Conservation (phyloP, 2,329 filamentous ascomycete genomes). For the Trematosphaeria pertusa region DNA sequence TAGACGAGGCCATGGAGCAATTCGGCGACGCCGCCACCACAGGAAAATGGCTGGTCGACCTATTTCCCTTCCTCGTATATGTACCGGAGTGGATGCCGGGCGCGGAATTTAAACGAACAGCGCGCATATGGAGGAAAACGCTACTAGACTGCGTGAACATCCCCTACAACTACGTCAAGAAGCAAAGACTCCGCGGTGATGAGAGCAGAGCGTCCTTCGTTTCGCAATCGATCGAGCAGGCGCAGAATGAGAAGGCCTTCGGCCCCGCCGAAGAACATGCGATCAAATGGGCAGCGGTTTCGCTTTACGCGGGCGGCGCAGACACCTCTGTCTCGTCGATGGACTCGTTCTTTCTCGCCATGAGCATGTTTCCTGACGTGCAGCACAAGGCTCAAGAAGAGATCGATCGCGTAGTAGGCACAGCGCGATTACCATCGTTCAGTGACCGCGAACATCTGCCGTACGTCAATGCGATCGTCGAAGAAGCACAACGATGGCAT, state of each 20-base stretch:
- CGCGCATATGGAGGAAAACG: constrained; percentile 35
- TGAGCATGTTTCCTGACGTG: constrained; percentile 41
- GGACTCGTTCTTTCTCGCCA: not conserved
- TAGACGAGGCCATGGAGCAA: constrained; percentile 47
- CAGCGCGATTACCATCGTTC: constrained; percentile 54
- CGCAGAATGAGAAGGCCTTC: constrained; percentile 8
- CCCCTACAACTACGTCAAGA: constrained; percentile 51
- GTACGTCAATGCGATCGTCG: constrained; percentile 56
- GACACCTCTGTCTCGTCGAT: constrained; percentile 32
- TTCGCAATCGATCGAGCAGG: constrained; percentile 40
- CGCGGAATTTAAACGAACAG: constrained; percentile 50
- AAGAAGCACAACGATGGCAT: constrained; percentile 56
- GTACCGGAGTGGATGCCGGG: constrained; percentile 57
- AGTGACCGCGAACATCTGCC: constrained; percentile 52
- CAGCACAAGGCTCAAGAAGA: constrained; percentile 53
- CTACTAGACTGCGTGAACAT: constrained; percentile 31
- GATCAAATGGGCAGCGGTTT: constrained; percentile 48
- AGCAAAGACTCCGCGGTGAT: constrained; percentile 29
- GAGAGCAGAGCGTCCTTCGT: constrained; percentile 43
- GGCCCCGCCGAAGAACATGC: constrained; percentile 31
- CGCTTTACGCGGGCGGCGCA: constrained; percentile 53
- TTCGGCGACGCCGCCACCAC: constrained; percentile 51
- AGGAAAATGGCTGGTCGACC: constrained; percentile 55
- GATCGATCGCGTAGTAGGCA: constrained; percentile 56
- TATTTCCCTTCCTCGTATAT: constrained; percentile 51